These are phyloP conservation scores for Ogataea polymorpha DNA, from an alignment of 805 yeast genomes.

Conservation along the genomic window DNA sequence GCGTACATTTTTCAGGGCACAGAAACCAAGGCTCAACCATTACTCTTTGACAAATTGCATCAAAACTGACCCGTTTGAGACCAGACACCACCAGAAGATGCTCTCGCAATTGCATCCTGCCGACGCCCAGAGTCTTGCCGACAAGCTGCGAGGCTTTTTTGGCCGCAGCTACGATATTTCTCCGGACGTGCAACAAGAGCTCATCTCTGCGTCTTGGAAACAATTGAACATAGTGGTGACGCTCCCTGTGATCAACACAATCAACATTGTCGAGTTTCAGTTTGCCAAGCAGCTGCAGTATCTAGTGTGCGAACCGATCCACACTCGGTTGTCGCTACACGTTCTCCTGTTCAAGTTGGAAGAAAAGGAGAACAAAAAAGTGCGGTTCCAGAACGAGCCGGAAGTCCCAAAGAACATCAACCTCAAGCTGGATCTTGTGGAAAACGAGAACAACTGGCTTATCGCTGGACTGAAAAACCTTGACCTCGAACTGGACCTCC, in stretches of 20 bases:
- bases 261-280: conserved; percentile 54
- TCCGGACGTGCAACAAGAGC: conserved; percentile 1
- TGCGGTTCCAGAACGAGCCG: conserved; percentile 26
- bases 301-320: conserved; percentile 64
- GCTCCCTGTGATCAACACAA: conserved; percentile 55
- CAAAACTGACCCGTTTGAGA: conserved; percentile 12
- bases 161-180: conserved; percentile 6
- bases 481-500: conserved; percentile 30
- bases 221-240: conserved; percentile 50
- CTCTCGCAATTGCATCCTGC: conserved; percentile 13
- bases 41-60: conserved; percentile 28
- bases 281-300: conserved; percentile 42
- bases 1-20: conserved; percentile 18
- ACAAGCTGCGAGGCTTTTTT: conserved; percentile 14
- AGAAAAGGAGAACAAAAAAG: conserved; percentile 27
- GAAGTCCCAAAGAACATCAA: conserved; percentile 14
- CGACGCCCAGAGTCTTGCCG: conserved; percentile 14
- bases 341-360: conserved; percentile 21
- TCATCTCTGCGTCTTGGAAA: conserved; percentile 9
- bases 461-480: conserved; percentile 68
- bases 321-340: conserved; percentile 38
- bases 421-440: conserved; percentile 26
- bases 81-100: conserved; percentile 2
- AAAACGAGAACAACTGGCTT: conserved; percentile 65
- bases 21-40: conserved; percentile 27